phyloP scores from a whole-genome alignment of 192 early-diverging fungal genomes.

The Backusella psychrophila region DNA sequence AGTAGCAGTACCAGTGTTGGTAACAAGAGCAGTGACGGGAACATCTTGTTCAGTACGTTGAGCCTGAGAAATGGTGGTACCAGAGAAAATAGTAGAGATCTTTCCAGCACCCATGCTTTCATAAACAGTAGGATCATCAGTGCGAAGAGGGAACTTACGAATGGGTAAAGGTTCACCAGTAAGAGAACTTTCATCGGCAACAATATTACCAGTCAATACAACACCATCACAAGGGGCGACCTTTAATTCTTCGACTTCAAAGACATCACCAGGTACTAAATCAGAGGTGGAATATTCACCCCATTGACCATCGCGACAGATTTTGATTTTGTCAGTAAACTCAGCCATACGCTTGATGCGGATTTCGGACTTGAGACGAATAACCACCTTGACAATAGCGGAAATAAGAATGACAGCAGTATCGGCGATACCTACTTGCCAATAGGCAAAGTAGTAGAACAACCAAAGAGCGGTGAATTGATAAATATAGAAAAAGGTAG shows the following conservation, averaged over 20 bases:
- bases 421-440: conserved; percentile 52
- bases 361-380: conserved; percentile 50
- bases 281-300: conserved; percentile 42
- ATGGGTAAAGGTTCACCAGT: conserved; percentile 72
- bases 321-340: conserved; percentile 43
- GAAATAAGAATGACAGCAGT: conserved; percentile 52
- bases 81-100: conserved; percentile 54
- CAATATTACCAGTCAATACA: conserved; percentile 52
- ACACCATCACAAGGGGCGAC: conserved; percentile 52
- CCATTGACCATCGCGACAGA: conserved; percentile 61
- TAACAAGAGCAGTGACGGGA: conserved; percentile 50
- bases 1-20: conserved; percentile 58
- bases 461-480: conserved; percentile 52
- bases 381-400: conserved; percentile 47
- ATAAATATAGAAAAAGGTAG: conserved; percentile 55
- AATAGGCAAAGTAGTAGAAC: conserved; percentile 56
- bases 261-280: conserved; percentile 74
- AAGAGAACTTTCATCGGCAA: conserved; percentile 67
- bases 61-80: conserved; percentile 57
- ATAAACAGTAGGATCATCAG: conserved; percentile 26
- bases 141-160: conserved; percentile 62
- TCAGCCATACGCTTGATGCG: conserved; percentile 64
- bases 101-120: conserved; percentile 38
- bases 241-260: conserved; percentile 49
- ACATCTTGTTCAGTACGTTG: conserved; percentile 23